phyloP scores from a whole-genome alignment of 2,329 filamentous ascomycete species.

The Fusarium compactum region DNA sequence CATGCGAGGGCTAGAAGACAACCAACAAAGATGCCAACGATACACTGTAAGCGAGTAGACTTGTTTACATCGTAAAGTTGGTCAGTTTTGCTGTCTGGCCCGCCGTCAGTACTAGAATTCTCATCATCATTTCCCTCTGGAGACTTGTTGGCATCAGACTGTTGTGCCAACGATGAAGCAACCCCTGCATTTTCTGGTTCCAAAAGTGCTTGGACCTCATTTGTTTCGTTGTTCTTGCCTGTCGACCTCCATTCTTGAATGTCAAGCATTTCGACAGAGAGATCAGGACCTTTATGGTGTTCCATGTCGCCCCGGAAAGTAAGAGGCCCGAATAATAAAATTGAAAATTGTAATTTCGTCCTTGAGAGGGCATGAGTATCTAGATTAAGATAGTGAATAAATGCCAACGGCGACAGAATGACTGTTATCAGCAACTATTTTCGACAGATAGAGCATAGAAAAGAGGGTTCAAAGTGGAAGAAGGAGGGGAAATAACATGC shows the following conservation, averaged over 20 bases:
- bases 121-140: background rate
- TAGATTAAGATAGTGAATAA: no score
- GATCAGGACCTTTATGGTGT: background rate
- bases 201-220: background rate
- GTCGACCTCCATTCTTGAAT: background rate
- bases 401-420: no score
- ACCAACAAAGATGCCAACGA: background rate
- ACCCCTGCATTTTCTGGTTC: background rate
- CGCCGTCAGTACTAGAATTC: background rate
- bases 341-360: background rate
- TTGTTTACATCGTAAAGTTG: background rate
- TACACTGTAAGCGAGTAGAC: background rate
- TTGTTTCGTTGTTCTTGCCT: rapidly evolving
- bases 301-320: background rate
- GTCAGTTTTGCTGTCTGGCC: background rate
- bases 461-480: no score
- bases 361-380: no score
- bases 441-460: no score
- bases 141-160: background rate
- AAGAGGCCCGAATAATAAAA: background rate
- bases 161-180: background rate
- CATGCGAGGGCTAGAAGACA: background rate
- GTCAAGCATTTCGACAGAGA: background rate
- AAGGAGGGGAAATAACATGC: no score
- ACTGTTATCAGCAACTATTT: no score